These are phyloP conservation scores for Acanthamoeba triangularis DNA, from an alignment of 208 protist species.

Conservation along the genomic window DNA sequence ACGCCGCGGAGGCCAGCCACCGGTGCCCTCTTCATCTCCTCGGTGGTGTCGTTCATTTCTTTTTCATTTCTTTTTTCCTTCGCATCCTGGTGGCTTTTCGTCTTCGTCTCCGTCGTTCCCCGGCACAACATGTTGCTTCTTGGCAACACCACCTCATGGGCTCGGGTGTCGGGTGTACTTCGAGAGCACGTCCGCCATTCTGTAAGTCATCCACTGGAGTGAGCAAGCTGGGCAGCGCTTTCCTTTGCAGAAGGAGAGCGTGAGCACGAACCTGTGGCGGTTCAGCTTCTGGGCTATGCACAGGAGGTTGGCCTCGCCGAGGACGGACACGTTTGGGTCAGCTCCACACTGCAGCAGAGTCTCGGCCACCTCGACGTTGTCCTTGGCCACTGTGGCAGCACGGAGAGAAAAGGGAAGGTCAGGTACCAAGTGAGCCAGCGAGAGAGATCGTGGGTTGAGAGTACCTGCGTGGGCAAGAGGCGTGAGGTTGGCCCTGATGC, in stretches of 20 bases:
- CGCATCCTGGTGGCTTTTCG: background rate
- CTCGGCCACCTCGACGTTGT: background rate
- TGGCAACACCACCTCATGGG: too few relatives aligned
- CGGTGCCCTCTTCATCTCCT: too few relatives aligned
- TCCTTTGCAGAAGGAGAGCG: background rate
- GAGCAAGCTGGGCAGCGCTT: background rate
- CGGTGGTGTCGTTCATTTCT: background rate
- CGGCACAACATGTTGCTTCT: too few relatives aligned
- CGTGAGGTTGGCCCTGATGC: background rate
- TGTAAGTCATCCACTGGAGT: background rate
- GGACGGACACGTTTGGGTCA: background rate
- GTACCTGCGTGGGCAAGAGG: background rate
- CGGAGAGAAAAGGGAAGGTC: background rate
- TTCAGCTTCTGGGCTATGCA: background rate
- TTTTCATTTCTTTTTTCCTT: background rate
- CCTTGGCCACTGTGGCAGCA: background rate
- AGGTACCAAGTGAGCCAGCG: background rate
- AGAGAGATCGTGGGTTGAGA: background rate
- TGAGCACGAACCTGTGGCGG: background rate
- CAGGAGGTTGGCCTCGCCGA: background rate
- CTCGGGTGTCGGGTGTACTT: too few relatives aligned
- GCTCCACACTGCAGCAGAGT: conserved; percentile 9
- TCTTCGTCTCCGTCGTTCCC: too few relatives aligned
- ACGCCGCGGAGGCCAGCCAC: too few relatives aligned
- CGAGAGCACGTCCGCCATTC: background rate